Evolutionary conservation across 2,329 filamentous ascomycete species (phyloP).

Genomic region (Colletotrichum sp.): DNA sequence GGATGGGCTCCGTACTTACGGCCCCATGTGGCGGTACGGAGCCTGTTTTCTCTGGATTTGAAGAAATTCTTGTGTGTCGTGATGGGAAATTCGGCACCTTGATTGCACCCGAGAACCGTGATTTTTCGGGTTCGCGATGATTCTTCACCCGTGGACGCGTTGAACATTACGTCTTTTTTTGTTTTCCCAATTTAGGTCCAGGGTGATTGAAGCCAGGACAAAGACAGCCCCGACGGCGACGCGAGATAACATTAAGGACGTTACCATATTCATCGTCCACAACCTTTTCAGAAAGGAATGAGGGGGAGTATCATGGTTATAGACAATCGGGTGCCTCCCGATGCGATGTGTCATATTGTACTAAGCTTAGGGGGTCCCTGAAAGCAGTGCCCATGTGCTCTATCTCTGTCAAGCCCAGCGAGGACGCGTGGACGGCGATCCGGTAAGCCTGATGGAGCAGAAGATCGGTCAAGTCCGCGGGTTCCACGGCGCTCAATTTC

Average conservation of each 20-base stretch:
- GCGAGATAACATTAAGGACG: too few species aligned
- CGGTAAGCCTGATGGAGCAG: background rate
- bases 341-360: background rate
- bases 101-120: background rate
- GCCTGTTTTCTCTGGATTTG: background rate
- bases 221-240: too few species aligned
- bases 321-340: background rate
- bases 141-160: background rate
- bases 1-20: background rate
- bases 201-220: background rate
- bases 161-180: background rate
- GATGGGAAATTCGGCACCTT: background rate
- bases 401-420: background rate
- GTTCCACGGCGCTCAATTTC: background rate
- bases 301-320: background rate
- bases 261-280: too few species aligned
- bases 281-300: too few species aligned
- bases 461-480: background rate
- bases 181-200: too few species aligned
- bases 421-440: background rate
- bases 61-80: background rate
- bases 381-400: background rate
- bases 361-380: background rate
- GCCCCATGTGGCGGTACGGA: background rate
- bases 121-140: background rate